Base-by-base conservation (phyloP, 1,284 basidiomycete genomes). In the Puccinia polysora region DNA sequence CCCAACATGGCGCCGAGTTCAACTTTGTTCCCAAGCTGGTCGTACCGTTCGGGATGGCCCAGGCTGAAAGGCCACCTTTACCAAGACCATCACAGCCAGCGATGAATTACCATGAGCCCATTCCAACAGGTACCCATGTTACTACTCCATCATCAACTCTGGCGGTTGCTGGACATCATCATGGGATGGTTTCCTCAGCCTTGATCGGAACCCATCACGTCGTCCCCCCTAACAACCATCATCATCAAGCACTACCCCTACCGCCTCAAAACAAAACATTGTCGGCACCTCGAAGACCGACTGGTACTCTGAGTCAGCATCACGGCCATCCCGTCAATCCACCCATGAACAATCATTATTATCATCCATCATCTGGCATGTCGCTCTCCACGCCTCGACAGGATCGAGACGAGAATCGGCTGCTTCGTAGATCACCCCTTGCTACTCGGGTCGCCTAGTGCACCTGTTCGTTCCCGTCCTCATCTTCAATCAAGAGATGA, bases 361-460 rank as follows among this genome's bases (percentile, higher is more conserved):
- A n/a, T n/a, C n/a, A n/a, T n/a, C n/a, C n/a, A n/a, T n/a, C n/a
- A n/a, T n/a, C n/a, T n/a, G n/a, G n/a, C n/a, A n/a, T n/a, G 8
- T 15, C 15, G 3, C 55, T 36, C 34, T 20, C 18, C 4, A 38
- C 28, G 20, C 15, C 36, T 10, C 18, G 2, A 5, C 23, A 2
- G 30, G 52, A 55, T 55, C 14, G 15, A 25, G 5, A 14, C 23
- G 4, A 14, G 6, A 25, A 59, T 59, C 34, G 56, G 3, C 23
- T 49, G 23, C 8, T 63, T 5, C 40, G 34, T n/a, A 8, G 60
- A 47, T 63, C 60, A 5, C 60, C 60, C 20, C 32, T 63, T 1
- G 60, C 60, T 12, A 43, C 60, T 47, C 25, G 60, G 30, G 60
- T 63, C 60, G 60, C 60, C n/a, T 63, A 63, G n/a, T n/a, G n/a